Evolutionary conservation across 257 asterid genomes (phyloP), one percentile per base, ranked within the genome.

Genomic region (Cruciata laevipes): DNA sequence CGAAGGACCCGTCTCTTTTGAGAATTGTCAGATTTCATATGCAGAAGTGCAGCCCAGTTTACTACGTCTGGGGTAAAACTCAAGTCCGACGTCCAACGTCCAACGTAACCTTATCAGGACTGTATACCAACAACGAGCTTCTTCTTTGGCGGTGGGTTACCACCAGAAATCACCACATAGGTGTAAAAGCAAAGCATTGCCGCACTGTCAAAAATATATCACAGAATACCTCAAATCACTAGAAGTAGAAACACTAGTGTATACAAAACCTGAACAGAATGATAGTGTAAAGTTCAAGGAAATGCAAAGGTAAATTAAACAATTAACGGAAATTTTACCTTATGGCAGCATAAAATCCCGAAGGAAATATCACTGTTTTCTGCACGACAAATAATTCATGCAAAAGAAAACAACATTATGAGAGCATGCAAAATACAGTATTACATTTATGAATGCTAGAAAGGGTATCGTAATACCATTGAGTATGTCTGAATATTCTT

Each of bases 131-230:
- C 72, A 71, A 78, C 55, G 20, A 8, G 44, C 73, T 78, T 81
- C 75, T 77, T 81, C 80, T 81, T 81, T 52, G 85, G 85, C 31
- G 80, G 80, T 59, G 83, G 85, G 62, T 81, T 81, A 21, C 83
- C 85, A 35, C 85, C 85, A 44, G 82, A 85, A 69, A 93, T 60
- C 75, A 93, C 86, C 79, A 93, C 97, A 21, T 93, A 93, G 11
- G 86, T 65, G 61, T 88, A 93, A 82, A 93, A 93, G 84, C 85
- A 79, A 32, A 90, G 75, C 97, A 93, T 93, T 78, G 97, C 92
- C 72, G 94, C 92, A 82, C 96, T 90, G 75, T 62, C 8, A 44
- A 65, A 65, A 32, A 62, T 16, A 21, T 61, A 60, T 74, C 16
- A n/a, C 23, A 64, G n/a, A n/a, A 52, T 18, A 63, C 62, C 55